Evolutionary conservation across 1,139 yeast species (phyloP), one percentile per base, ranked within the genome.

Genomic region (Kodamaea sp.): DNA sequence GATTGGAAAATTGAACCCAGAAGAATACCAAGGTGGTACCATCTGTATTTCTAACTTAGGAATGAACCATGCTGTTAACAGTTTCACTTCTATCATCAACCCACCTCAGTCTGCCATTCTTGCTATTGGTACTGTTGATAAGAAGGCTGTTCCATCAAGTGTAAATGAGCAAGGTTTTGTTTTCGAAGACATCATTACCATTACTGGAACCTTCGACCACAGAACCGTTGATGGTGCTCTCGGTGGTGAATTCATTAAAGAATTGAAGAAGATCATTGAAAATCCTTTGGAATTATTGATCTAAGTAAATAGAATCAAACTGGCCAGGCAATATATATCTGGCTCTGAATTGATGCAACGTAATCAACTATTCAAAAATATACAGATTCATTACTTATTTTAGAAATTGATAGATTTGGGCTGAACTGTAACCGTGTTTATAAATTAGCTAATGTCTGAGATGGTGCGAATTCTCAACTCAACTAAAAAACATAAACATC

Each of bases 11-110:
- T 80, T 92, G 61, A 61, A 70, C 49, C 98, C 98, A 45, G 95
- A 88, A 64, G 98, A 92, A 71, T 94, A 84, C 80, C 96, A 88
- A 76, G 99, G 99, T 55, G 99, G 99, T 60, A 90, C 98, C 51
- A 87, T 92, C 63, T 88, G 97, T 66, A 90, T 92, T 57, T 90
- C 97, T 48, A 92, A 92, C 83, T 75, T 94, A 76, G 99, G 98
- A 59, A 92, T 92, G 98, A 92, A 92, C 80, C 78, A 73, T 42
- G 97, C 98, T 38, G 97, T 92, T 33, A 76, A 82, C 49, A 61
- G 83, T 61, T 92, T 92, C 78, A 90, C 98, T 28, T 92, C 98
- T 24, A 92, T 92, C 67, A 83, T 92, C 62, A 92, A 92, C 79
- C 97, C 97, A 43, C 99, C 99, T 39, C 98, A 92, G 69, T 76